Conservation (phyloP, 495 filamentous ascomycete species). For the Sordaria brevicollis region DNA sequence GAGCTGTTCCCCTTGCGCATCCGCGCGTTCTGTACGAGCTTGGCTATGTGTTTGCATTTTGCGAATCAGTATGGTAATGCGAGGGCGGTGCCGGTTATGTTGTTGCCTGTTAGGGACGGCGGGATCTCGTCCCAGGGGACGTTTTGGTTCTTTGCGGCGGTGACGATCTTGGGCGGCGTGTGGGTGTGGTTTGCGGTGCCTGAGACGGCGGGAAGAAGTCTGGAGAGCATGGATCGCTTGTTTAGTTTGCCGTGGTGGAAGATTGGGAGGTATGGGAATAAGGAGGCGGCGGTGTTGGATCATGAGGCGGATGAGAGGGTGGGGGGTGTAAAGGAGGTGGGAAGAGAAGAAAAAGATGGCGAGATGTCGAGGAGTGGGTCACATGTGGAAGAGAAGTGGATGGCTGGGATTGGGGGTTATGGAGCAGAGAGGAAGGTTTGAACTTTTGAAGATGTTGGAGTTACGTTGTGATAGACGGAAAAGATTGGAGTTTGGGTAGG, state of each 20-base stretch:
- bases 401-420: too few relatives aligned
- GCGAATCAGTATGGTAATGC: slow-evolving; percentile 65
- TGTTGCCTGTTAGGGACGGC: slow-evolving; percentile 29
- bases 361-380: slow-evolving; percentile 5
- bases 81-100: slow-evolving; percentile 48
- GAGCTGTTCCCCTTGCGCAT: slow-evolving; percentile 62
- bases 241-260: slow-evolving; percentile 58
- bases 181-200: slow-evolving; percentile 56
- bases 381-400: background rate
- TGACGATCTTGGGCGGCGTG: slow-evolving; percentile 46
- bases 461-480: background rate
- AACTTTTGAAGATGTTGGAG: too few relatives aligned
- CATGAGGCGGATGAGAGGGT: slow-evolving; percentile 16
- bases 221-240: slow-evolving; percentile 57
- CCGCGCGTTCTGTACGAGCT: slow-evolving; percentile 37
- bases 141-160: slow-evolving; percentile 57
- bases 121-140: slow-evolving; percentile 42
- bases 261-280: slow-evolving; percentile 51
- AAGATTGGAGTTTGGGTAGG: background rate
- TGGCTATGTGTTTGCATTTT: slow-evolving; percentile 54
- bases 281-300: slow-evolving; percentile 44
- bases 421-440: background rate
- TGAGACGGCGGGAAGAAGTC: slow-evolving; percentile 53
- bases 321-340: slow-evolving; percentile 8
- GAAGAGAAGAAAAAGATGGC: slow-evolving; percentile 6